Evolutionary conservation across 805 yeast genomes (phyloP), one percentile per base, ranked within the genome.

Genomic region (Wickerhamiella slavikovae): DNA sequence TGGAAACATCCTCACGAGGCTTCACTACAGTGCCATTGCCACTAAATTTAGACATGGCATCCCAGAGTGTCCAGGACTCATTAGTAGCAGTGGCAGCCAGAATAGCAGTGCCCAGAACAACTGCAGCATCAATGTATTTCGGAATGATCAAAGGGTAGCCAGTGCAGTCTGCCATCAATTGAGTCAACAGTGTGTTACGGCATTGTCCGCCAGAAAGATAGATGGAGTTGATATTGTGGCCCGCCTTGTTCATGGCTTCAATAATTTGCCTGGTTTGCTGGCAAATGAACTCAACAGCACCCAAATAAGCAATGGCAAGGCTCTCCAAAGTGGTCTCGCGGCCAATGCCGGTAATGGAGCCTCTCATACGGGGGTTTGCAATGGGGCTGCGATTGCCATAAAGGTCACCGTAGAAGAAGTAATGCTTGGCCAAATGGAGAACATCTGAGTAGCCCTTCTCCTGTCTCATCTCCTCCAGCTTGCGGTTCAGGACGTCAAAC

Each of bases 311-410:
- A 35, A 79, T 50, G 1, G 95, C 94, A 40, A 89, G 59, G 37
- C 77, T 79, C 42, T 82, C 79, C 24, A 89, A 58, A 0, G 93
- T 71, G 8, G 66, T 57, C 49, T 89, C 96, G 92, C 89, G 79
- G 3, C 85, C 68, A 44, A 77, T 82, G 3, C 98, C 98, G 39
- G 82, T 74, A 35, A 89, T 73, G 2, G 83, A 67, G 8, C 95
- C 95, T 33, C 76, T 66, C 98, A 89, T 89, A 33, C 62, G 57
- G 7, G 93, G 82, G 46, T 89, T 95, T 9, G 96, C 95, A 41
- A 89, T 72, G n/a, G 98, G 98, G 2, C 93, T 78, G 50, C 98
- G 63, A 56, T 89, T 89, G 24, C 98, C 98, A 51, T 83, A 92
- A 52, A 75, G 71, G 54, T 89, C 98, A 37, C 96, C 98, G 52